Base-by-base conservation (phyloP, 176 grass and related monocot genomes). In the Dactylis glomerata region DNA sequence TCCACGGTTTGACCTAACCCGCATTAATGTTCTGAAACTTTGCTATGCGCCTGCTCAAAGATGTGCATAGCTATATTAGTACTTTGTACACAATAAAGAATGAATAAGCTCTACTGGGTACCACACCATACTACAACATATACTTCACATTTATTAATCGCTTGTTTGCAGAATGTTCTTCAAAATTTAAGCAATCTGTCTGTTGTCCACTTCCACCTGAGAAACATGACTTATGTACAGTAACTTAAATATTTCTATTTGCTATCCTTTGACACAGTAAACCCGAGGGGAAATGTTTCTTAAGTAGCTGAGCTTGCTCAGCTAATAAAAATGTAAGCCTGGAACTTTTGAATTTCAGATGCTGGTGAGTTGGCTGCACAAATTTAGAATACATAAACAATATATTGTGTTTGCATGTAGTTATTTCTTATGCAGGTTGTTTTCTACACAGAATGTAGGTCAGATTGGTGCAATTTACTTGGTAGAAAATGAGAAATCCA, bases 401-500 rank as follows among this genome's bases (percentile, higher is more conserved):
- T 72, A 61, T 72, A 23, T 58, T 4, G 14, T 86, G 76, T 59
- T 28, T 23, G 40, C 13, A 70, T 40, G 59, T 72, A 56, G 69
- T 70, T 79, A 33, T 78, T 78, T 33, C 6, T 16, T 28, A 52
- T 55, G 24, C 67, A 54, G 49, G 38, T 68, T 85, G 24, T 76
- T 19, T 85, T 66, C 17, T 84, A 13, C 82, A 67, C 49, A 82
- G 15, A 57, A 71, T 57, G 41, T 2, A 82, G 49, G 37, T 82
- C 17, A 8, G 51, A 17, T 45, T 82, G 50, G 51, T 73, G 50
- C 49, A 57, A 58, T 82, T 44, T 82, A 73, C 27, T 83, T 73
- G 80, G 73, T 83, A 73, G 33, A 58, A 57, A 44, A 73, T 41
- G n/a, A n/a, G n/a, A n/a, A n/a, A n/a, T n/a, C n/a, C n/a, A n/a